Conservation (phyloP, 2,329 filamentous ascomycete species). For the Tolypocladium cylindrosporum region DNA sequence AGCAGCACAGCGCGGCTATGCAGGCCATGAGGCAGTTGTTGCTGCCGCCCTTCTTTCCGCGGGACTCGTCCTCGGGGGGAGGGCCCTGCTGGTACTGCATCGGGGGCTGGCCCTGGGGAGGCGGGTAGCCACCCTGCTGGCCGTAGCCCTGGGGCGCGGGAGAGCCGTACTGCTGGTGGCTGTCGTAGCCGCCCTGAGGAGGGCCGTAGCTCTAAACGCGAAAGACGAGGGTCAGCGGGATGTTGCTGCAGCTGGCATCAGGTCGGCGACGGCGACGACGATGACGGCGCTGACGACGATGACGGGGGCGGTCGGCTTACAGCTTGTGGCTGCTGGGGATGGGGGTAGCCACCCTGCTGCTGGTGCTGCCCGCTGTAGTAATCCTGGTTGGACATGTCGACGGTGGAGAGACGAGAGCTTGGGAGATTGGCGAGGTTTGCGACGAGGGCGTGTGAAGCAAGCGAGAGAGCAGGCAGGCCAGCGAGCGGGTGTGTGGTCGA, state of each 20-base stretch:
- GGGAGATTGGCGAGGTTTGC: background rate
- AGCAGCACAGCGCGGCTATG: conserved; percentile 39
- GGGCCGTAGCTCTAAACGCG: background rate
- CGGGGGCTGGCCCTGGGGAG: conserved; percentile 27
- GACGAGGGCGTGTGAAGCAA: background rate
- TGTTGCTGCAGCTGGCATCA: background rate
- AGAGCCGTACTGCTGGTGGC: background rate
- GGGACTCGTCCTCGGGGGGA: conserved; percentile 17
- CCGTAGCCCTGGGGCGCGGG: conserved; percentile 14
- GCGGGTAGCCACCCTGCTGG: conserved; percentile 19
- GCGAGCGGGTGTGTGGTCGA: background rate
- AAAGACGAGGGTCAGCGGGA: background rate
- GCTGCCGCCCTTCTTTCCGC: conserved; percentile 21
- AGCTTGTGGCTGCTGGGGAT: conserved; percentile 28
- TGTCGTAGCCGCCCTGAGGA: background rate
- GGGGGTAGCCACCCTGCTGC: conserved; percentile 24
- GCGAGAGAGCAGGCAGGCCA: background rate
- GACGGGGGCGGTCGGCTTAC: conserved; percentile 17
- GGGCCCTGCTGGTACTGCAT: conserved; percentile 34
- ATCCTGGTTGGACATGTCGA: conserved; percentile 29
- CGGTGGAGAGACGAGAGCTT: background rate
- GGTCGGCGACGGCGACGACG: background rate
- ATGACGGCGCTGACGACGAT: background rate
- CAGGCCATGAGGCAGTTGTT: conserved; percentile 35
- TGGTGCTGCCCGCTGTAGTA: conserved; percentile 26